phyloP scores from a whole-genome alignment of 257 asterid genomes.

The Solanum gandarillasii region DNA sequence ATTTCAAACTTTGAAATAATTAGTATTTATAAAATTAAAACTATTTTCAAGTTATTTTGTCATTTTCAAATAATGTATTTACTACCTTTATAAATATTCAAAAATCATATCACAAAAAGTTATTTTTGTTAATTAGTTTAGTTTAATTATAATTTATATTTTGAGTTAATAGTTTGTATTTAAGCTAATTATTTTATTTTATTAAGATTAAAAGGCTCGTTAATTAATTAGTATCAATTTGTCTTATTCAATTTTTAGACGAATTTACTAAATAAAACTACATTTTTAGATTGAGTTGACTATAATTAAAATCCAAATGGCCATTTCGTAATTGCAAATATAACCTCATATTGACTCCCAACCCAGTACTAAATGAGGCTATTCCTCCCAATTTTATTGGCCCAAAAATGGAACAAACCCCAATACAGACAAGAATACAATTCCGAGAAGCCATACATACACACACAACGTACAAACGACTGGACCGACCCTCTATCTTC shows the following conservation, averaged over 20 bases:
- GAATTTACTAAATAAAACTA: background rate
- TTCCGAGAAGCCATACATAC: background rate
- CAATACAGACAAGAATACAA: background rate
- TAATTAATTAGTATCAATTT: background rate
- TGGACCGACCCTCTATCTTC: background rate
- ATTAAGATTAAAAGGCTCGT: too few species aligned
- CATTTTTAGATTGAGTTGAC: background rate
- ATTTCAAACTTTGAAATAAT: background rate
- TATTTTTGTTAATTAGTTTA: too few species aligned
- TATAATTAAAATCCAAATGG: background rate
- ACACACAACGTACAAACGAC: background rate
- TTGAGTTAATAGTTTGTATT: too few species aligned
- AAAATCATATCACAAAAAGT: too few species aligned
- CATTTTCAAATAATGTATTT: too few species aligned
- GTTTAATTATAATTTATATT: too few species aligned
- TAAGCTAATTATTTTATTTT: too few species aligned
- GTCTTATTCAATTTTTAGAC: background rate
- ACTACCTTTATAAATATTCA: too few species aligned
- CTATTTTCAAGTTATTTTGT: too few species aligned
- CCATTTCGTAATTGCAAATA: background rate
- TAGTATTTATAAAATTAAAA: background rate
- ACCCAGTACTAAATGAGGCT: background rate
- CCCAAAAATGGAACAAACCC: background rate
- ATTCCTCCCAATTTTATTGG: background rate
- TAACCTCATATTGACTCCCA: background rate